A percentile compares a stretch with the other conserved stretches of the same genome.
phyloP scores from a whole-genome alignment of 2,329 filamentous ascomycete genomes.

The Cercospora sp. region DNA sequence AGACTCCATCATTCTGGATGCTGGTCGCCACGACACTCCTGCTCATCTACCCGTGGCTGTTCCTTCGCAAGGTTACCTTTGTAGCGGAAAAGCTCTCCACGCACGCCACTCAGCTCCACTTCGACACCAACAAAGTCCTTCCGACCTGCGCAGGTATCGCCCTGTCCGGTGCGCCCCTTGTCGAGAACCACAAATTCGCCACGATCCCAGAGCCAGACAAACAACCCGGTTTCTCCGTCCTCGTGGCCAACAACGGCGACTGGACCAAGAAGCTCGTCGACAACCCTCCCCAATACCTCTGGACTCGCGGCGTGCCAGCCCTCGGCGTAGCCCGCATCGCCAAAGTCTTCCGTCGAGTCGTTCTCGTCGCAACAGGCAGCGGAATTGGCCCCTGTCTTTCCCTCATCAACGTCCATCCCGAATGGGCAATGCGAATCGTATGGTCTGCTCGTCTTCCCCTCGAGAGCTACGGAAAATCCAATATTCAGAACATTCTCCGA shows the following conservation, averaged over 20 bases:
- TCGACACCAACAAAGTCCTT: slow-evolving; percentile 62
- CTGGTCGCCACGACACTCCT: slow-evolving; percentile 64
- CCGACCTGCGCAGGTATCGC: slow-evolving; percentile 43
- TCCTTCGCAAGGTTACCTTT: slow-evolving; percentile 68
- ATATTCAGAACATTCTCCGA: slow-evolving; percentile 57
- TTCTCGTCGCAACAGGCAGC: slow-evolving; percentile 71
- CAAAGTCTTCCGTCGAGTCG: slow-evolving; percentile 63
- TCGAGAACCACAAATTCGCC: slow-evolving; percentile 76
- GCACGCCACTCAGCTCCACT: slow-evolving; percentile 71
- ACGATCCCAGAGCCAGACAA: slow-evolving; percentile 63
- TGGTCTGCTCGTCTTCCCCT: slow-evolving; percentile 67
- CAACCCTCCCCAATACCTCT: slow-evolving; percentile 62
- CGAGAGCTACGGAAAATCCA: slow-evolving; percentile 61
- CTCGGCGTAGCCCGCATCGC: slow-evolving; percentile 69
- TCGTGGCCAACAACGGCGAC: slow-evolving; percentile 73
- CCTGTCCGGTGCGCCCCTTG: slow-evolving; percentile 34
- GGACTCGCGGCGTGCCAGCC: slow-evolving; percentile 67
- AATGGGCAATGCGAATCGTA: slow-evolving; percentile 60
- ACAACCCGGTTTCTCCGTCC: slow-evolving; percentile 61
- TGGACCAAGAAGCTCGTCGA: slow-evolving; percentile 69
- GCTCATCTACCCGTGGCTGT: slow-evolving; percentile 71
- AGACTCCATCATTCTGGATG: slow-evolving; percentile 65
- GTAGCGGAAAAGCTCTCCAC: slow-evolving; percentile 66
- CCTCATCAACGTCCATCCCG: slow-evolving; percentile 54
- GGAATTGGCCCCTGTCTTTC: slow-evolving; percentile 71